phyloP scores from a whole-genome alignment of 768 basidiomycete genomes.

The Coprinopsis cinerea region DNA sequence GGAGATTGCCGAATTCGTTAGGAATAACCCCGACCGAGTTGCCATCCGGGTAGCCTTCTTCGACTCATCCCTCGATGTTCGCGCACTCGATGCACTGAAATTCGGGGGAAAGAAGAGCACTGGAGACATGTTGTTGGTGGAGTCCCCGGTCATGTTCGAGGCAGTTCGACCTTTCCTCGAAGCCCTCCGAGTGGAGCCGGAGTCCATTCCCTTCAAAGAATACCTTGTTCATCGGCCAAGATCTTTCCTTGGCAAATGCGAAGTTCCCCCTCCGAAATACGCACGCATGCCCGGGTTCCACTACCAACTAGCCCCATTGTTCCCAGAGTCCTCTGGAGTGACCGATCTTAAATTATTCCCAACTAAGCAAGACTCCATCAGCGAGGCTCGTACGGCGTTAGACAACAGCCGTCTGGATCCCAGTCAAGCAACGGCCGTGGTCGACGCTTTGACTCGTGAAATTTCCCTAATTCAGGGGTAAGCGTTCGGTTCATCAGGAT shows the following conservation, averaged over 20 bases:
- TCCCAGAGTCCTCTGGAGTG: constrained; percentile 33
- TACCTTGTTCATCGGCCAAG: constrained; percentile 42
- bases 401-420: constrained; percentile 53
- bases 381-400: constrained; percentile 41
- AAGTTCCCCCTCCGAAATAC: constrained; percentile 50
- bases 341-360: constrained; percentile 36
- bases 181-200: constrained; percentile 51
- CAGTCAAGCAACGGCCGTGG: constrained; percentile 65
- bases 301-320: constrained; percentile 52
- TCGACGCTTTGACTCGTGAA: constrained; percentile 55
- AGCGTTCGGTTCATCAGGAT: neutral
- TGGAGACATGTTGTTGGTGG: constrained; percentile 40
- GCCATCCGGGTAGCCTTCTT: constrained; percentile 51
- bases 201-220: constrained; percentile 50
- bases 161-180: constrained; percentile 64
- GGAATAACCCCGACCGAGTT: constrained; percentile 22
- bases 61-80: constrained; percentile 50
- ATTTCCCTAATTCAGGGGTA: constrained; percentile 71
- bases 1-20: constrained; percentile 36
- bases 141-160: constrained; percentile 63
- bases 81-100: constrained; percentile 27
- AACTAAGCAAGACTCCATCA: constrained; percentile 37
- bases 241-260: constrained; percentile 25
- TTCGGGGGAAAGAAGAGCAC: constrained; percentile 12
- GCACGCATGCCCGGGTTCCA: constrained; percentile 47